Conservation (phyloP, 2,329 filamentous ascomycete species). For the Colletotrichum viniferum region DNA sequence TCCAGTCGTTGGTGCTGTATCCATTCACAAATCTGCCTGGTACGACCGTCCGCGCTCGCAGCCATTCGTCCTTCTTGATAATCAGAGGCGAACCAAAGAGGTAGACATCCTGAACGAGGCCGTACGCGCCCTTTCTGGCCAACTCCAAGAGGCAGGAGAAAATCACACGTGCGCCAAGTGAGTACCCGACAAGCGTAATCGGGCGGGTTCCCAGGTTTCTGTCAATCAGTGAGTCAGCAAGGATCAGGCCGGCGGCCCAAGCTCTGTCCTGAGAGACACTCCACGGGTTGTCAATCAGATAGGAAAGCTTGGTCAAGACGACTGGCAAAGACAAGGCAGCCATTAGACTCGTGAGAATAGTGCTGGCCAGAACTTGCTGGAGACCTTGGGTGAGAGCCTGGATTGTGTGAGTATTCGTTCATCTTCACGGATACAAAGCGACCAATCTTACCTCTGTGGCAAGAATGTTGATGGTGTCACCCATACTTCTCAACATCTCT, state of each 20-base stretch:
- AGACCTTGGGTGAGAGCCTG: slow-evolving; percentile 94
- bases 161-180: slow-evolving; percentile 88
- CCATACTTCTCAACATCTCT: slow-evolving; percentile 97
- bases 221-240: slow-evolving; percentile 92
- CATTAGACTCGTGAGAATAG: slow-evolving; percentile 88
- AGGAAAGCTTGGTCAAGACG: slow-evolving; percentile 89
- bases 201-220: slow-evolving; percentile 89
- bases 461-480: slow-evolving; percentile 97
- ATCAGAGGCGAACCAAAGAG: slow-evolving; percentile 93
- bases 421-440: background rate
- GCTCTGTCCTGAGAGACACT: slow-evolving; percentile 93
- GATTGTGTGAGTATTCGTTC: slow-evolving; percentile 28
- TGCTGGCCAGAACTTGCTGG: slow-evolving; percentile 92
- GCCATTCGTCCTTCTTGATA: slow-evolving; percentile 87
- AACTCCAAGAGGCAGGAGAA: slow-evolving; percentile 91
- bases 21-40: slow-evolving; percentile 94
- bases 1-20: slow-evolving; percentile 96
- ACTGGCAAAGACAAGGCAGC: slow-evolving; percentile 90
- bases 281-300: slow-evolving; percentile 98
- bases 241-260: slow-evolving; percentile 84
- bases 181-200: slow-evolving; percentile 93
- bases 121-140: slow-evolving; percentile 80
- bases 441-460: slow-evolving; percentile 82
- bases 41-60: slow-evolving; percentile 81
- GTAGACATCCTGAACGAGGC: slow-evolving; percentile 93